Conservation (phyloP, 352 stramenopile species). For the Paralagenidium karlingii region DNA sequence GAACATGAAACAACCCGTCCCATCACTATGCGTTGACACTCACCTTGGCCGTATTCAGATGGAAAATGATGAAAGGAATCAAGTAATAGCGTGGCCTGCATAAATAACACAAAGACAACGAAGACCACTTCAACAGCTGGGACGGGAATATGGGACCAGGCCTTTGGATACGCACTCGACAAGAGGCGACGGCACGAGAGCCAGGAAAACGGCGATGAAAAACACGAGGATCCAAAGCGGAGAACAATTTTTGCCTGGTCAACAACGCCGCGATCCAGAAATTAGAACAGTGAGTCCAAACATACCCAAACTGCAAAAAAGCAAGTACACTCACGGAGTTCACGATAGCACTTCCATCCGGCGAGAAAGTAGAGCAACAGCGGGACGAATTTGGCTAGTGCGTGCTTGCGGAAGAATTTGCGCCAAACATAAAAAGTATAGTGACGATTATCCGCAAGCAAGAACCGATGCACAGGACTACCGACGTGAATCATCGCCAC, state of each 20-base stretch:
- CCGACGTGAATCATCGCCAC: slow-evolving; percentile 36
- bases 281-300: no score
- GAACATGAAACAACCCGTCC: no score
- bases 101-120: slow-evolving; percentile 2
- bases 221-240: slow-evolving; percentile 74
- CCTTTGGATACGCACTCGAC: slow-evolving; percentile 58
- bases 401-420: slow-evolving; percentile 73
- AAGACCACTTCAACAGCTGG: background rate
- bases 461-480: slow-evolving; percentile 82
- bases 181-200: slow-evolving; percentile 78
- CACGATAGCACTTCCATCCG: slow-evolving; percentile 44
- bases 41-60: slow-evolving; percentile 63
- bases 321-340: slow-evolving; percentile 33
- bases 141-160: background rate
- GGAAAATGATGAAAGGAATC: slow-evolving; percentile 62
- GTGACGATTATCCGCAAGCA: slow-evolving; percentile 87
- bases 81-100: slow-evolving; percentile 72
- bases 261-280: background rate
- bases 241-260: slow-evolving; percentile 28
- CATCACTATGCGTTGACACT: slow-evolving; percentile 4
- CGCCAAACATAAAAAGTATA: slow-evolving; percentile 90
- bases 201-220: slow-evolving; percentile 48
- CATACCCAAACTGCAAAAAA: no score
- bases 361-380: slow-evolving; percentile 43
- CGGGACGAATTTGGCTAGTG: slow-evolving; percentile 51